These are phyloP conservation scores for Solanum commersonii DNA, from an alignment of 257 asterid genomes.

Conservation along the genomic window DNA sequence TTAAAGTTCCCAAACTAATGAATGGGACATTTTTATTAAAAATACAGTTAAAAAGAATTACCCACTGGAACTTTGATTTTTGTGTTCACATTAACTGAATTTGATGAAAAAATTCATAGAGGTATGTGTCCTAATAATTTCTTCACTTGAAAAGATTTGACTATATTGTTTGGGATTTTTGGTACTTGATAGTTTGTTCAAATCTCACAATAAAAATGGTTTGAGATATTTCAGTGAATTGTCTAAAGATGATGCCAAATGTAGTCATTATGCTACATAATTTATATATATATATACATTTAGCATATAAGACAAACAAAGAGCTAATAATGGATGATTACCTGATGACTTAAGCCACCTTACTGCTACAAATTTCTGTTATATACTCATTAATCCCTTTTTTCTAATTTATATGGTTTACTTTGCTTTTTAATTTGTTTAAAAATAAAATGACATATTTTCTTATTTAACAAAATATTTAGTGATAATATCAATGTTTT, in stretches of 20 bases:
- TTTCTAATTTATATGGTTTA: too few relatives aligned
- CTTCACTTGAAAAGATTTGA: too few relatives aligned
- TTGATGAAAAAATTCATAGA: background rate
- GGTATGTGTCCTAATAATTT: background rate
- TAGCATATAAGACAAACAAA: background rate
- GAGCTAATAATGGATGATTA: too few relatives aligned
- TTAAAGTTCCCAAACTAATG: background rate
- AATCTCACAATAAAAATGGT: background rate
- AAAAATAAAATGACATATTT: too few relatives aligned
- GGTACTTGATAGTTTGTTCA: background rate
- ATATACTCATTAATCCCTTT: too few relatives aligned
- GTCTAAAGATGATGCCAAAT: background rate
- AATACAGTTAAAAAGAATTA: background rate
- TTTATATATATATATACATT: background rate
- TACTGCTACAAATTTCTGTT: background rate
- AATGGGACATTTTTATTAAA: background rate
- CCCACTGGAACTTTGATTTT: background rate
- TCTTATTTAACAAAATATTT: too few relatives aligned
- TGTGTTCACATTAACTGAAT: background rate
- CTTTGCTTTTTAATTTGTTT: too few relatives aligned
- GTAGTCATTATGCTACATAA: background rate
- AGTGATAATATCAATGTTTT: too few relatives aligned
- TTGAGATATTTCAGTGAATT: background rate
- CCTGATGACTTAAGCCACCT: background rate
- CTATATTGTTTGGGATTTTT: background rate